Evolutionary conservation across 345 rosid genomes (phyloP).

Genomic region (Syzygium aqueum): DNA sequence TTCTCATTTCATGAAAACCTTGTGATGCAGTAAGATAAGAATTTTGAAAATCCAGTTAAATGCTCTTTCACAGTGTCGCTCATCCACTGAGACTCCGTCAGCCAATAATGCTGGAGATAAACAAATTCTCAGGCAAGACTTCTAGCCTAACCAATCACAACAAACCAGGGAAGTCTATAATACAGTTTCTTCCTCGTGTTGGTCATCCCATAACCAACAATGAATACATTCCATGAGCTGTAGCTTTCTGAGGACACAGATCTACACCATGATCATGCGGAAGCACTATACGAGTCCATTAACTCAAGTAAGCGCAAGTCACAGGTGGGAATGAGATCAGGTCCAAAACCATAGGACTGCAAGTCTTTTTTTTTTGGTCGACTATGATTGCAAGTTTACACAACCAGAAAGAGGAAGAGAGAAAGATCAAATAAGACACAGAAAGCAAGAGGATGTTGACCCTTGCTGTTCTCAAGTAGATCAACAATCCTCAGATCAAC

Average conservation of each 20-base stretch:
- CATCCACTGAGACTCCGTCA: background rate
- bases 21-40: background rate
- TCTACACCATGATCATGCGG: background rate
- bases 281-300: background rate
- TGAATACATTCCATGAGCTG: background rate
- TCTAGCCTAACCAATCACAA: background rate
- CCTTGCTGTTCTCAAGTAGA: background rate
- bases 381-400: background rate
- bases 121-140: background rate
- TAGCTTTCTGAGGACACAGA: background rate
- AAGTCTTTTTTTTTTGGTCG: no score
- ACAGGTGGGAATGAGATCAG: background rate
- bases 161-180: background rate
- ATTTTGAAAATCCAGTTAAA: background rate
- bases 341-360: background rate
- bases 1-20: background rate
- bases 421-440: background rate
- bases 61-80: background rate
- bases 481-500: background rate
- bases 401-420: background rate
- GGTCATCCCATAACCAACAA: background rate
- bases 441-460: background rate
- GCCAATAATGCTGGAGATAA: background rate
- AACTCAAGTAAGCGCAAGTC: background rate
- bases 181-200: background rate